phyloP scores from a whole-genome alignment of 345 rosid genomes.

The Brassica cretica region DNA sequence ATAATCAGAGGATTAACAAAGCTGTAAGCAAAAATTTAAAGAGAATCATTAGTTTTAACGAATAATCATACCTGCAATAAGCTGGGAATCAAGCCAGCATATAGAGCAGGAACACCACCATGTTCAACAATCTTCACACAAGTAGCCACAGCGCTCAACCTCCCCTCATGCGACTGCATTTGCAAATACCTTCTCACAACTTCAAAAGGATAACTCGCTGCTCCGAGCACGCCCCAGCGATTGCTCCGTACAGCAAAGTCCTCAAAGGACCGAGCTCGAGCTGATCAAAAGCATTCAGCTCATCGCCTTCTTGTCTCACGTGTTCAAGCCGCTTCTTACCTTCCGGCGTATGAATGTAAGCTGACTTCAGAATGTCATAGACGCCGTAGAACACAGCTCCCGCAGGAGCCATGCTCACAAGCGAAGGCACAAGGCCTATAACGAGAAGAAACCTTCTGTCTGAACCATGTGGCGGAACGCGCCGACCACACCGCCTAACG shows the following conservation, averaged over 20 bases:
- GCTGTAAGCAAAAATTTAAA: background rate
- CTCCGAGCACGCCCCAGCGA: conserved; percentile 81
- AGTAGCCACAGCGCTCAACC: conserved; percentile 59
- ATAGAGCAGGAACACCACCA: conserved; percentile 70
- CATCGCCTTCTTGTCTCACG: conserved; percentile 55
- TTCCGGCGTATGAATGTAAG: conserved; percentile 63
- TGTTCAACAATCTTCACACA: conserved; percentile 59
- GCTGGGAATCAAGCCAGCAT: conserved; percentile 73
- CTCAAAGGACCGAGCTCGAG: conserved; percentile 76
- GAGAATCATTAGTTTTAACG: background rate
- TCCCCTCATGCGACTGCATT: conserved; percentile 59
- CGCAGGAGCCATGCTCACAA: conserved; percentile 72
- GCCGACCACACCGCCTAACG: conserved; percentile 69
- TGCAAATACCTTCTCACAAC: conserved; percentile 75
- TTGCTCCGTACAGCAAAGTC: conserved; percentile 69
- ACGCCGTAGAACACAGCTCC: conserved; percentile 78
- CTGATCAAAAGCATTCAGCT: conserved; percentile 63
- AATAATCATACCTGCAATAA: conserved; percentile 57
- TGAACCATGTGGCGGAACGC: conserved; percentile 60
- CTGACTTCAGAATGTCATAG: conserved; percentile 63
- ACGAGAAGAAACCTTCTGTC: conserved; percentile 73
- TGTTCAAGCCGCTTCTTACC: conserved; percentile 63
- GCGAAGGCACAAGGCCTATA: conserved; percentile 74
- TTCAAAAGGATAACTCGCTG: conserved; percentile 77
- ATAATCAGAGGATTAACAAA: conserved; percentile 21